Evolutionary conservation across 2,329 filamentous ascomycete genomes (phyloP).

Genomic region (Phyllosticta citribraziliensis): DNA sequence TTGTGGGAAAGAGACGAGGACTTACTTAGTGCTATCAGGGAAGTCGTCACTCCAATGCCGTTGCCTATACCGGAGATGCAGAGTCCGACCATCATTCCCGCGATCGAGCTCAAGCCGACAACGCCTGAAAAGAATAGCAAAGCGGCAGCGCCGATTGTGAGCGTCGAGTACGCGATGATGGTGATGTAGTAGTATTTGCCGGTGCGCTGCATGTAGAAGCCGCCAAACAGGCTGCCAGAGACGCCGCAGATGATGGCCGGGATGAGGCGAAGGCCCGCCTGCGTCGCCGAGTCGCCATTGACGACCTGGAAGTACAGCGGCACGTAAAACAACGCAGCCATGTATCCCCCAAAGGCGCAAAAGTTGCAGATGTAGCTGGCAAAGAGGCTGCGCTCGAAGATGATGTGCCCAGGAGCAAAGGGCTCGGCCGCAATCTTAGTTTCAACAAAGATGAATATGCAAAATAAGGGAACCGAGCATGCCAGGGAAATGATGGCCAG

Average conservation of each 20-base stretch:
- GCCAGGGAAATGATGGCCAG: constrained; percentile 50
- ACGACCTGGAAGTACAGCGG: constrained; percentile 71
- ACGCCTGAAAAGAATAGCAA: constrained; percentile 50
- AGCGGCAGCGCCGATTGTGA: constrained; percentile 45
- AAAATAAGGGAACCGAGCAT: constrained; percentile 49
- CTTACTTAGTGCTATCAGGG: constrained; percentile 56
- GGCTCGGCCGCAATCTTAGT: constrained; percentile 57
- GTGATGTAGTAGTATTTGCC: constrained; percentile 65
- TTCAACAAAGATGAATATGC: constrained; percentile 60
- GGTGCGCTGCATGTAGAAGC: constrained; percentile 58
- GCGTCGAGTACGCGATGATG: constrained; percentile 42
- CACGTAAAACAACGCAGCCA: constrained; percentile 59
- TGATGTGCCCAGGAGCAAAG: constrained; percentile 65
- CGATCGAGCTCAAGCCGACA: constrained; percentile 37
- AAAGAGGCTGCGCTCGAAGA: constrained; percentile 57
- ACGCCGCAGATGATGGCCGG: constrained; percentile 56
- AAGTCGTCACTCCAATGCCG: constrained; percentile 57
- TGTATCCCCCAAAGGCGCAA: constrained; percentile 54
- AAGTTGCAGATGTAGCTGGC: constrained; percentile 64
- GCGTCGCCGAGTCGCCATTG: constrained; percentile 51
- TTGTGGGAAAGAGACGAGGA: constrained; percentile 9
- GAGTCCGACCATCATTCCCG: constrained; percentile 48
- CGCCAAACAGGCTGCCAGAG: constrained; percentile 53
- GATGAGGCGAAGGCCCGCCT: constrained; percentile 55
- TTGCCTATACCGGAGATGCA: constrained; percentile 44